phyloP scores from a whole-genome alignment of 129 eudicot species.

The Helianthus annuus region DNA sequence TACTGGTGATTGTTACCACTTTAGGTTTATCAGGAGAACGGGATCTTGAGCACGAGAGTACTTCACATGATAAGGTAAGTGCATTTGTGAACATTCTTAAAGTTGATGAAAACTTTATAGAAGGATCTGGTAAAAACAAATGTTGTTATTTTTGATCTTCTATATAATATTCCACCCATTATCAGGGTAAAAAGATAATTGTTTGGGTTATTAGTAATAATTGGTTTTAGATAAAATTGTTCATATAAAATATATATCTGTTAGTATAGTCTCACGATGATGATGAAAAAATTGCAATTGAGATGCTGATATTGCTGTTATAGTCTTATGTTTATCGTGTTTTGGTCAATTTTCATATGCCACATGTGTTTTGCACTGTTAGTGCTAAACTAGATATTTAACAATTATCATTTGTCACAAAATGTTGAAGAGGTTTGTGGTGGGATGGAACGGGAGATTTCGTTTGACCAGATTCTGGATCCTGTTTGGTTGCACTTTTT shows the following conservation, averaged over 20 bases:
- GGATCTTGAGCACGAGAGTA: slow-evolving; percentile 18
- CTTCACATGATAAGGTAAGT: slow-evolving; percentile 39
- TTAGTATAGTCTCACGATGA: slow-evolving; percentile 8
- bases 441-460: not conserved
- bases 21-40: slow-evolving; percentile 41
- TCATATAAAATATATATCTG: not conserved
- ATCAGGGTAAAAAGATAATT: not conserved
- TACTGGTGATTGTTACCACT: slow-evolving; percentile 18
- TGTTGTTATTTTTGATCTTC: slow-evolving; percentile 14
- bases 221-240: not conserved
- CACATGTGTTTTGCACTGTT: not conserved
- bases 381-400: not conserved
- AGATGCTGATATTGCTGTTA: not conserved
- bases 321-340: slow-evolving; percentile 3
- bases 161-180: no score
- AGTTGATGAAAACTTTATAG: slow-evolving; percentile 10
- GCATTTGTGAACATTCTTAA: not conserved
- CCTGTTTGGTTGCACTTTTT: not conserved
- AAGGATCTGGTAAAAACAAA: slow-evolving; percentile 3
- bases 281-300: not conserved
- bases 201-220: not conserved
- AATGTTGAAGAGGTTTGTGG: slow-evolving; percentile 3
- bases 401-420: not conserved
- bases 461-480: not conserved
- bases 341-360: not conserved